Evolutionary conservation across 495 filamentous ascomycete species (phyloP), one percentile per base, ranked within the genome.

Genomic region (Penicillium cosmopolitanum): DNA sequence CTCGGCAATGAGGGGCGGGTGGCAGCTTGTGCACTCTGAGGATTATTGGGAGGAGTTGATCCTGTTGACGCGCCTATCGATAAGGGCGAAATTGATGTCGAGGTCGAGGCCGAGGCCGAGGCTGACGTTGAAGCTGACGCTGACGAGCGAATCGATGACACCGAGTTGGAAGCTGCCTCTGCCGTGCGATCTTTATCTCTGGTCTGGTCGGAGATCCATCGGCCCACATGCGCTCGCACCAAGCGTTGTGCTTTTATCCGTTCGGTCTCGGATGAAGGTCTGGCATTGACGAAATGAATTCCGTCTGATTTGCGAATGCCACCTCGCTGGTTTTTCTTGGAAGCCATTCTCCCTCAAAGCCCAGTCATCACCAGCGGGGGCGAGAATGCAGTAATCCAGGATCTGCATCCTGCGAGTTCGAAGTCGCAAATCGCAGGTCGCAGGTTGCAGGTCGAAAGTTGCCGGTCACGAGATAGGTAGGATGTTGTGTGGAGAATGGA

Each of bases 171-270:
- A 31, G 46, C 46, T n/a, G 10, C 46, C 5, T 61, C 53, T n/a
- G 42, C 15, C 4, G 21, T 56, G 3, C 43, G 50, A 33, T 66
- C 57, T 52, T 71, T 68, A 33, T 73, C 72, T 55, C 70, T 78
- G 28, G 73, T 76, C 51, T 77, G 75, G 16, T 73, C 71, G 47
- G 75, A 78, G 48, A 78, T 76, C 75, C 73, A 76, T 59, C 68
- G 64, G 4, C 75, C 75, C 10, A 78, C 75, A 57, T 78, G 75
- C 15, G 73, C 72, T 46, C 75, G 72, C 15, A 78, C 75, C 44
- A 74, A 35, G 13, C 67, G 69, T 25, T 74, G 73, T 3, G 70
- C 70, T 31, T 62, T 68, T 19, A 65, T 8, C 23, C 69, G 66
- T 36, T 78, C 75, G 0, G 46, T 59, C 28, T 78, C 73, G 13